Evolutionary conservation across 2,329 filamentous ascomycete genomes (phyloP), one percentile per base, ranked within the genome.

Genomic region (Botrytis deweyae): DNA sequence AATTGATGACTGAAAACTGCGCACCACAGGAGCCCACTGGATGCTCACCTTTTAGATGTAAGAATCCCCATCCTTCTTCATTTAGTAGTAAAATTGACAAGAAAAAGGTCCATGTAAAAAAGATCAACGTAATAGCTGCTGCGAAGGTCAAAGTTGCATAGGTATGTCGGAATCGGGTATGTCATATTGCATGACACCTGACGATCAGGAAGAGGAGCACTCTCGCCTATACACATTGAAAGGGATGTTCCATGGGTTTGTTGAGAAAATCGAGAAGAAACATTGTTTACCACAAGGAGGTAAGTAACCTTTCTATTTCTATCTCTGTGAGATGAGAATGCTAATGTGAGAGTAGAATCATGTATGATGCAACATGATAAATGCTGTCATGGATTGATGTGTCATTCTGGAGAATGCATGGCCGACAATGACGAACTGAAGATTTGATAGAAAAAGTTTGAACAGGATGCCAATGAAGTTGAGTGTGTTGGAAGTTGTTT

Each of bases 361-460:
- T 72, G 70, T 20, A 55, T 69, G 49, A n/a, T 70, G 42, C 29
- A 46, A 38, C 58, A 70, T 63, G 58, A 68, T 25, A 52, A 68
- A 42, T 58, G 66, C 49, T 68, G 46, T 29, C 33, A 58, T 52
- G 46, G 46, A 58, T 68, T 58, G 12, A 72, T 65, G 38, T 70
- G 68, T 46, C 40, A 44, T 38, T 44, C 29, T 46, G 52, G 55
- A 61, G 38, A 70, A n/a, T 70, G 42, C 6, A 58, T 70, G 55
- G 42, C 55, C 33, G 49, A 29, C 0, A 40, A 69, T 20, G 66
- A 58, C 14, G 36, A 58, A 29, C 58, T 69, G 66, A 69, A 58
- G 46, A 25, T 58, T 42, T 58, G 20, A 70, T 18, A n/a, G 36
- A 36, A 38, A 33, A 10, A 22, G 2, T 12, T 25, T 49, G 20